Evolutionary conservation across 805 yeast species (phyloP), one percentile per base, ranked within the genome.

Genomic region (Candida broadrunensis): DNA sequence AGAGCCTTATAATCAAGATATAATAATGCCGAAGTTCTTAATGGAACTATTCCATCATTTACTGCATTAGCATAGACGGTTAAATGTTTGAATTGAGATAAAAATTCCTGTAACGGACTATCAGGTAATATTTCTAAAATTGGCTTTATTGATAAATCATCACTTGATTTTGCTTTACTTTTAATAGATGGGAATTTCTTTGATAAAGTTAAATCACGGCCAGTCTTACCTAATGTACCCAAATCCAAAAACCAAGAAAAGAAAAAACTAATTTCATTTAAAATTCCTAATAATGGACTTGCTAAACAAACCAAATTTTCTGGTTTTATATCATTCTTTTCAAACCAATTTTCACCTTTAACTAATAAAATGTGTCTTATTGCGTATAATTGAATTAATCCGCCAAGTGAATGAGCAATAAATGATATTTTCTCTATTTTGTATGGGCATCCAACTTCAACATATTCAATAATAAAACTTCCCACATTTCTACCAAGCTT

Each of bases 11-110:
- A 70, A 46, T 70, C 76, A 38, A 70, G 49, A 39, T 68, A 70
- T 16, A 70, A 50, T 38, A 70, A 52, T 1, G 73, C 70, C 24
- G 72, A 57, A 1, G 76, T 70, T 35, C 76, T 51, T 24, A 70
- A 54, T 1, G 76, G 76, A 1, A 69, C 75, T 16, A 70, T 70
- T 2, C 76, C 76, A 44, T 70, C 76, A 41, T 70, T 69, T 13
- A 70, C 55, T 4, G 72, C 71, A 47, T 70, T 70, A 14, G 76
- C 75, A 46, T 70, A 70, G 4, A 69, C 45, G 2, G 72, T 64
- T 27, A 69, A 57, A 43, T 58, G 60, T 21, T 52, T 50, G 39
- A 70, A 70, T 34, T 47, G 37, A 4, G 40, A 46, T 21, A 70
- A 44, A 35, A 63, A 61, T 4, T 48, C 35, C 33, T 55, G 64